Evolutionary conservation across 768 basidiomycete species (phyloP).

Genomic region (Lentinula boryana): DNA sequence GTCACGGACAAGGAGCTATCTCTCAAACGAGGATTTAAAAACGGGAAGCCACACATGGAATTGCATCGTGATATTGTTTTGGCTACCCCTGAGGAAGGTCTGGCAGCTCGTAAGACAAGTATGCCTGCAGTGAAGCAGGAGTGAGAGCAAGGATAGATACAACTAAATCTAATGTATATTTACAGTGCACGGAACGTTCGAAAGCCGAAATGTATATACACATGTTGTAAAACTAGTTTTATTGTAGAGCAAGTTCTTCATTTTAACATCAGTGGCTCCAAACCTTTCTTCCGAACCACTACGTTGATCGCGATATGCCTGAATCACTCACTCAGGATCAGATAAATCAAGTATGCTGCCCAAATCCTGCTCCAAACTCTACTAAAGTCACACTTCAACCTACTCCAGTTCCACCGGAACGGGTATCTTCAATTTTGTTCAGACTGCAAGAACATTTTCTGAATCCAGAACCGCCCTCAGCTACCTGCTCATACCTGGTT

Average conservation of each 20-base stretch:
- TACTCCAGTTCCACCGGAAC: conserved; percentile 46
- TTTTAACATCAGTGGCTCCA: too few species aligned
- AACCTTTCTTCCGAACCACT: too few species aligned
- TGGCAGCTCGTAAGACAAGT: conserved; percentile 23
- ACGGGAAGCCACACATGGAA: conserved; percentile 30
- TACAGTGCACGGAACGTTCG: neutral
- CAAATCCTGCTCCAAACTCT: neutral
- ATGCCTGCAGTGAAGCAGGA: conserved; percentile 2
- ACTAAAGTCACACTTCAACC: neutral
- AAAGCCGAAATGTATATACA: neutral
- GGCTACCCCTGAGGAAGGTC: conserved; percentile 32
- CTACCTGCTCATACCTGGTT: conserved; percentile 73
- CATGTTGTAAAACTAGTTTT: neutral
- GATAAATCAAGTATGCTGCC: conserved; percentile 43
- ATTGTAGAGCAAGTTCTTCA: too few species aligned
- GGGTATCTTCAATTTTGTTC: conserved; percentile 34
- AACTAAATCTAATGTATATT: too few species aligned
- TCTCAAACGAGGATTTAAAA: conserved; percentile 46
- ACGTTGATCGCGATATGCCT: conserved; percentile 17
- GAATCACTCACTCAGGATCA: conserved; percentile 53
- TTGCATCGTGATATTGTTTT: conserved; percentile 37
- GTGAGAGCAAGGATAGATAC: neutral
- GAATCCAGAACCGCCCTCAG: conserved; percentile 28
- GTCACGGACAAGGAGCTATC: conserved; percentile 50
- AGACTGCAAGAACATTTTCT: too few species aligned